These are phyloP conservation scores for Cicer cuneatum DNA, from an alignment of 306 rosid species.

Conservation along the genomic window DNA sequence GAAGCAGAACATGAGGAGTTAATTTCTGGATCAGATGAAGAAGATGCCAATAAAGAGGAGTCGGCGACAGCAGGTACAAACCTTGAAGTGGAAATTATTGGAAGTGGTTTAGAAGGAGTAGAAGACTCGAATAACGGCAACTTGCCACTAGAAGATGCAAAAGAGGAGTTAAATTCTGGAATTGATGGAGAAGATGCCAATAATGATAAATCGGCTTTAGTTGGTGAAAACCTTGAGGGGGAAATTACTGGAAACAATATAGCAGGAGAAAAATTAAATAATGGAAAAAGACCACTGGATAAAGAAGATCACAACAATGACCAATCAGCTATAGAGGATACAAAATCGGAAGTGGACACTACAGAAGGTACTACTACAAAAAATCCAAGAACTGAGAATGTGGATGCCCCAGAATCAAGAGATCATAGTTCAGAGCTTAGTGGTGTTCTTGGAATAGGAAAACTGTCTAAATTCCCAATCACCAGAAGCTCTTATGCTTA, in stretches of 20 bases:
- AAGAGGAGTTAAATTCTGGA: conserved; percentile 26
- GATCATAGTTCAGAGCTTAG: conserved; percentile 56
- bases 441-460: conserved; percentile 43
- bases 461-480: conserved; percentile 51
- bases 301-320: conserved; percentile 43
- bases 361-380: conserved; percentile 48
- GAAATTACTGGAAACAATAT: conserved; percentile 30
- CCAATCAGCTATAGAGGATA: conserved; percentile 36
- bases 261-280: conserved; percentile 37
- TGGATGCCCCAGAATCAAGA: conserved; percentile 39
- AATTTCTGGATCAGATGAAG: conserved; percentile 35
- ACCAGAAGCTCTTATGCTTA: conserved; percentile 55
- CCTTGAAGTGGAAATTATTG: conserved; percentile 44
- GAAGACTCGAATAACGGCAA: conserved; percentile 23
- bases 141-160: conserved; percentile 10
- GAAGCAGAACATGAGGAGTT: conserved; percentile 29
- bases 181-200: conserved; percentile 22
- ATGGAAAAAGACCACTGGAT: conserved; percentile 13
- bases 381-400: conserved; percentile 46
- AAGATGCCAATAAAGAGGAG: conserved; percentile 40
- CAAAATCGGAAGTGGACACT: conserved; percentile 46
- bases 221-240: conserved; percentile 20
- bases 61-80: conserved; percentile 37
- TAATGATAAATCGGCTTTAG: conserved; percentile 11
- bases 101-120: conserved; percentile 32